Evolutionary conservation across 83 land plant genomes (phyloP).

Genomic region (Picea engelmannii): DNA sequence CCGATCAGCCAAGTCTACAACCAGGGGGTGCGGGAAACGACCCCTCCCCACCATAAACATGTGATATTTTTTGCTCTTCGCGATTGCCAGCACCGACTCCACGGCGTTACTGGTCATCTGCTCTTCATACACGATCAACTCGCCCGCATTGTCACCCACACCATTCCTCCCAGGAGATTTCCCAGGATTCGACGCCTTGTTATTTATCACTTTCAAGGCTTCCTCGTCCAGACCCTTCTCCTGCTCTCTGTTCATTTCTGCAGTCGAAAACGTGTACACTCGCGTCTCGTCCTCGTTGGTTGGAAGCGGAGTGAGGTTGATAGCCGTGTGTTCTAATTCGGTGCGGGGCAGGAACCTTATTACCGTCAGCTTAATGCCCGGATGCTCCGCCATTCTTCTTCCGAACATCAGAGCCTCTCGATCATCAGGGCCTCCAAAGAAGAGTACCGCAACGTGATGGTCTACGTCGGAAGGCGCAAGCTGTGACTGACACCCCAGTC

Average conservation of each 20-base stretch:
- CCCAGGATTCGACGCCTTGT: too few relatives aligned
- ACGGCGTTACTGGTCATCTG: conserved; percentile 20
- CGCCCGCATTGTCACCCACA: not conserved
- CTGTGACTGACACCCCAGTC: conserved; percentile 22
- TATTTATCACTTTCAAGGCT: not conserved
- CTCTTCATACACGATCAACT: conserved; percentile 26
- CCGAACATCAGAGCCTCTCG: conserved; percentile 78
- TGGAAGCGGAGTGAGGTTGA: conserved; percentile 24
- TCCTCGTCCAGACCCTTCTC: conserved; percentile 27
- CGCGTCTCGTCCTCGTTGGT: conserved; percentile 7
- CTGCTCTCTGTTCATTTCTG: not conserved
- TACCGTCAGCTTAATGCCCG: conserved; percentile 61
- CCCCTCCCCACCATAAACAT: conserved; percentile 38
- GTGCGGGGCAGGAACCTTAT: conserved; percentile 25
- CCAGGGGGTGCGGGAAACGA: conserved; percentile 17
- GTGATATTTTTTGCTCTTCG: conserved; percentile 25
- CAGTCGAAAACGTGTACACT: conserved; percentile 37
- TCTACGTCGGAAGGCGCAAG: conserved; percentile 20
- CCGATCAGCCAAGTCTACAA: conserved; percentile 25
- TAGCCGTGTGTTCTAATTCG: conserved; percentile 5
- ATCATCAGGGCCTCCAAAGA: conserved; percentile 94
- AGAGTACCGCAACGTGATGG: conserved; percentile 54
- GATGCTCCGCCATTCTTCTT: conserved; percentile 80
- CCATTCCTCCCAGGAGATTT: too few relatives aligned
- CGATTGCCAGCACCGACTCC: conserved; percentile 41